phyloP scores from a whole-genome alignment of 1,139 yeast genomes.

The Saccharomyces hybrid region DNA sequence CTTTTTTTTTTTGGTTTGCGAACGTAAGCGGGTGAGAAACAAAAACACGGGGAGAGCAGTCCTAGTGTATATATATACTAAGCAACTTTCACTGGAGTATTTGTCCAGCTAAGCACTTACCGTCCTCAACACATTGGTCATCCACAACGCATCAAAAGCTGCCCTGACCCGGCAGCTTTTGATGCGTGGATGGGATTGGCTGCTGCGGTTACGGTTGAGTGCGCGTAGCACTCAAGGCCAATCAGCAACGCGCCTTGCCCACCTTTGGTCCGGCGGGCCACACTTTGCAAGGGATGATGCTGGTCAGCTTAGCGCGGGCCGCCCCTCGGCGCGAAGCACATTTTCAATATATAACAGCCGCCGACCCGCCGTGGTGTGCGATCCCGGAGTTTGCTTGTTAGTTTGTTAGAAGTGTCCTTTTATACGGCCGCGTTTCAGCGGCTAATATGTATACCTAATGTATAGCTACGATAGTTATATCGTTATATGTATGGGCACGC shows the following conservation, averaged over 20 bases:
- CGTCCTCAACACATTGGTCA: background rate
- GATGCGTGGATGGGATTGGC: too few species aligned
- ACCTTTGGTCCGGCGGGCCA: slow-evolving; percentile 1
- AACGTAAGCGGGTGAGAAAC: background rate
- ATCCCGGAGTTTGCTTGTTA: background rate
- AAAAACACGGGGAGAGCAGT: too few species aligned
- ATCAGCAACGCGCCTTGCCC: background rate
- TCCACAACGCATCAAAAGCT: too few species aligned
- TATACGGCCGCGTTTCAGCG: background rate
- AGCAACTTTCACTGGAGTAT: background rate
- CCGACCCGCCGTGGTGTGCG: background rate
- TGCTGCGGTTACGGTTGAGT: background rate
- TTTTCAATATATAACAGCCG: too few species aligned
- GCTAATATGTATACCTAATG: background rate
- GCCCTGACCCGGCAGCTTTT: too few species aligned
- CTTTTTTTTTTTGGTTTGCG: too few species aligned
- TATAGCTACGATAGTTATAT: too few species aligned
- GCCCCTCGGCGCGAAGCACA: too few species aligned
- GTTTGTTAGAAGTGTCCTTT: background rate
- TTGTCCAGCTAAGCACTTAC: background rate
- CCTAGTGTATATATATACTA: background rate
- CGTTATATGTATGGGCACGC: too few species aligned
- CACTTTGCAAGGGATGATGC: background rate
- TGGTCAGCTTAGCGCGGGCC: background rate
- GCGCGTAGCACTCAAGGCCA: background rate